Evolutionary conservation across 192 early-diverging fungal genomes (phyloP).

Genomic region (Chytriomyces sp.): DNA sequence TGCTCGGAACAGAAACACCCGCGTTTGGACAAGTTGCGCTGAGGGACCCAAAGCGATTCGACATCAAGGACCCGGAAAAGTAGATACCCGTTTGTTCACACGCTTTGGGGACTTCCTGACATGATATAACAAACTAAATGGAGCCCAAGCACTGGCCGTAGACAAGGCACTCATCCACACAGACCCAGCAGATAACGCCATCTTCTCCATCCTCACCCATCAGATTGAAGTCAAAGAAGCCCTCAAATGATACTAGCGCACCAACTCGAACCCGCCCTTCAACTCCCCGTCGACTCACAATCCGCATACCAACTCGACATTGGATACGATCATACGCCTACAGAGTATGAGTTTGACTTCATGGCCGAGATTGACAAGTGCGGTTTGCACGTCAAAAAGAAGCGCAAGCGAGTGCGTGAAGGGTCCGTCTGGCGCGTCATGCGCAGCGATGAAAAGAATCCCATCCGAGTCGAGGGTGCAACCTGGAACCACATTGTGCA

Average conservation of each 20-base stretch:
- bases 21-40: not conserved
- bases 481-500: constrained; percentile 40
- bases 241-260: constrained; percentile 52
- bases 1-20: not conserved
- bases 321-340: constrained; percentile 54
- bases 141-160: not conserved
- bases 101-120: not conserved
- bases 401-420: constrained; percentile 45
- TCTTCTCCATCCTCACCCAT: not conserved
- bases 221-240: constrained; percentile 62
- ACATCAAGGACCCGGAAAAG: not conserved
- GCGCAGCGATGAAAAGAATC: constrained; percentile 17
- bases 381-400: constrained; percentile 53
- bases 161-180: not conserved
- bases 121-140: not conserved
- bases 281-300: constrained; percentile 42
- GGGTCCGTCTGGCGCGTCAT: not conserved
- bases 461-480: constrained; percentile 31
- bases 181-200: constrained; percentile 1
- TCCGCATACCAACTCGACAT: constrained; percentile 57
- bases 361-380: constrained; percentile 60
- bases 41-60: constrained; percentile 8
- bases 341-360: constrained; percentile 63
- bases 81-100: not conserved
- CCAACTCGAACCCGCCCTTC: constrained; percentile 33